phyloP scores from a whole-genome alignment of 2,329 filamentous ascomycete genomes.

The Rutstroemia sydowiana region DNA sequence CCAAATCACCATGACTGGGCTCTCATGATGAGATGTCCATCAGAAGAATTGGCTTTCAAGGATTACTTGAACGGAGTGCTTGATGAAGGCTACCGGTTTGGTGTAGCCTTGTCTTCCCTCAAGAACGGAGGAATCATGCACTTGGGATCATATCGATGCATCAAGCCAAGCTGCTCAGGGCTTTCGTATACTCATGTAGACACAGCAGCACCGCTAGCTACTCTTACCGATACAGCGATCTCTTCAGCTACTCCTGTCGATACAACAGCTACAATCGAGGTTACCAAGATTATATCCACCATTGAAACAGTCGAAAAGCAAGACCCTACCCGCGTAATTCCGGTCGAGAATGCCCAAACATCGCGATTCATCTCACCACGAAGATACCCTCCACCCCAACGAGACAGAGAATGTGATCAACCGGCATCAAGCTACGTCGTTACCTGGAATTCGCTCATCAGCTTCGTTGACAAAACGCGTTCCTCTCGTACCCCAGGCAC shows the following conservation, averaged over 20 bases:
- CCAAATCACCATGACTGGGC: slow-evolving; percentile 2
- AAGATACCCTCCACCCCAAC: no score
- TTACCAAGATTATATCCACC: no score
- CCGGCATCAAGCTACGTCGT: no score
- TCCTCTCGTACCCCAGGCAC: not conserved
- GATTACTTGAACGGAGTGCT: not conserved
- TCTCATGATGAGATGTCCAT: slow-evolving; percentile 6
- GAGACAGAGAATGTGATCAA: no score
- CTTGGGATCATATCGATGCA: not conserved
- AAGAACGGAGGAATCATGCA: not conserved
- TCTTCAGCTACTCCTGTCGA: not conserved
- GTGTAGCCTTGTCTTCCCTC: not conserved
- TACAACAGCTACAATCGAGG: no score
- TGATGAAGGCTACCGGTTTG: slow-evolving; percentile 1
- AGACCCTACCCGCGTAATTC: no score
- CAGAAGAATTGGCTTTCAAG: slow-evolving; percentile 5
- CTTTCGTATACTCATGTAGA: not conserved
- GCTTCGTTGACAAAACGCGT: not conserved
- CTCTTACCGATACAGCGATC: not conserved
- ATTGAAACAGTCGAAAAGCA: no score
- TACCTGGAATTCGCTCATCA: not conserved
- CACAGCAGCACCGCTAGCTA: not conserved
- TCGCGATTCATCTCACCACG: no score
- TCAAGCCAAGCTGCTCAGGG: not conserved
- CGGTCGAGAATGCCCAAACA: no score